phyloP scores from a whole-genome alignment of 306 rosid genomes.

The Trichosanthes truncata region DNA sequence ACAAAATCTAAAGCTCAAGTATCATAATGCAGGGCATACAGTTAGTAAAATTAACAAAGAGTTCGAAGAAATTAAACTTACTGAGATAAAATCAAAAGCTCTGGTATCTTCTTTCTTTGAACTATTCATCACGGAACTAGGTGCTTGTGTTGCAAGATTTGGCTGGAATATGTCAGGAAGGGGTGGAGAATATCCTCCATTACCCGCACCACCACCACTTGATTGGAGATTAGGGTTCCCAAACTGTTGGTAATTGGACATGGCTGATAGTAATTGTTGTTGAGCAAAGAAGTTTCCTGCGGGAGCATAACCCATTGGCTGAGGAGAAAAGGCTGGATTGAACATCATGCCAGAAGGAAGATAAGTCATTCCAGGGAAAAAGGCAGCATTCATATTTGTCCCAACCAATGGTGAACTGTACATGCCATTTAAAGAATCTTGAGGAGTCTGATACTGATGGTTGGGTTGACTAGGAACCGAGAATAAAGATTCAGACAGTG shows the following conservation, averaged over 20 bases:
- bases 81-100: slow-evolving; percentile 96
- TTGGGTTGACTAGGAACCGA: slow-evolving; percentile 35
- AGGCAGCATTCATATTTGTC: slow-evolving; percentile 43
- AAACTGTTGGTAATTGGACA: slow-evolving; percentile 72
- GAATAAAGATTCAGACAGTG: slow-evolving; percentile 34
- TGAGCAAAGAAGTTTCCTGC: slow-evolving; percentile 73
- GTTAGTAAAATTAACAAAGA: not conserved
- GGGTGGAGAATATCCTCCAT: slow-evolving; percentile 42
- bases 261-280: slow-evolving; percentile 69
- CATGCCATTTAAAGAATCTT: slow-evolving; percentile 34
- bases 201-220: slow-evolving; percentile 30
- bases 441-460: slow-evolving; percentile 28
- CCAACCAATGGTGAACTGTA: slow-evolving; percentile 46
- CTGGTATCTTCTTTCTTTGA: slow-evolving; percentile 84
- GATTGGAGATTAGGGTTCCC: slow-evolving; percentile 47
- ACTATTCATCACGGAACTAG: slow-evolving; percentile 48
- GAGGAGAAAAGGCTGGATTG: slow-evolving; percentile 65
- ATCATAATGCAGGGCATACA: slow-evolving; percentile 13
- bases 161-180: slow-evolving; percentile 88
- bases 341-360: slow-evolving; percentile 52
- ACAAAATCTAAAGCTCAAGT: not conserved
- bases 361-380: slow-evolving; percentile 53
- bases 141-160: slow-evolving; percentile 42
- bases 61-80: slow-evolving; percentile 32
- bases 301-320: slow-evolving; percentile 64